A percentile compares a stretch with the other conserved stretches of the same genome.
Evolutionary conservation across 2,329 filamentous ascomycete species (phyloP).

Genomic region (Ophiosphaerella herpotricha): DNA sequence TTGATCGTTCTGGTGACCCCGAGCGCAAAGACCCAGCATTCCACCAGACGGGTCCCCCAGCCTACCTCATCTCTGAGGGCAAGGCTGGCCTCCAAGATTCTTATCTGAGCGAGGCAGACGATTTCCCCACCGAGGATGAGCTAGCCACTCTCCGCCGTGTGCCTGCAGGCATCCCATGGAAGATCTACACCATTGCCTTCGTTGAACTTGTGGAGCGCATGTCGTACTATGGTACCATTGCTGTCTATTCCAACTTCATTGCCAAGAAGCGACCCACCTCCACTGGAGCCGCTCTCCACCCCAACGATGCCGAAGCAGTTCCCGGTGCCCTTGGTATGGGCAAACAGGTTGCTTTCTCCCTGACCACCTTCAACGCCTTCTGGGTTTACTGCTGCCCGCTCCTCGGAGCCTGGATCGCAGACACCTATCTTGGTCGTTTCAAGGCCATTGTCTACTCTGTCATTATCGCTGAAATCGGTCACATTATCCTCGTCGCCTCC

Average conservation of each 20-base stretch:
- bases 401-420: conserved; percentile 62
- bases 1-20: conserved; percentile 42
- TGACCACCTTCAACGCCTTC: conserved; percentile 61
- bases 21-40: conserved; percentile 37
- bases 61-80: conserved; percentile 40
- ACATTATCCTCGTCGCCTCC: conserved; percentile 60
- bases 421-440: conserved; percentile 65
- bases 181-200: conserved; percentile 41
- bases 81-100: conserved; percentile 44
- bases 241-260: conserved; percentile 48
- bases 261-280: conserved; percentile 31
- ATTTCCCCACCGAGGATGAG: conserved; percentile 43
- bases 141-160: conserved; percentile 42
- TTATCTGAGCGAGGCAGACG: conserved; percentile 31
- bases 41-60: conserved; percentile 27
- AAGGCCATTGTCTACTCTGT: conserved; percentile 63
- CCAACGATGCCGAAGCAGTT: conserved; percentile 32
- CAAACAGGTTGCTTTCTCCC: conserved; percentile 57
- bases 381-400: conserved; percentile 65
- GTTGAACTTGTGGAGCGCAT: conserved; percentile 47
- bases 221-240: conserved; percentile 46
- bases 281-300: conserved; percentile 37
- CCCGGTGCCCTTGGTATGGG: conserved; percentile 61
- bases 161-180: conserved; percentile 41
- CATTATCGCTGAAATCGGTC: conserved; percentile 62